Evolutionary conservation across 2,329 filamentous ascomycete species (phyloP).

Genomic region (Sphaerulina vaccinii): DNA sequence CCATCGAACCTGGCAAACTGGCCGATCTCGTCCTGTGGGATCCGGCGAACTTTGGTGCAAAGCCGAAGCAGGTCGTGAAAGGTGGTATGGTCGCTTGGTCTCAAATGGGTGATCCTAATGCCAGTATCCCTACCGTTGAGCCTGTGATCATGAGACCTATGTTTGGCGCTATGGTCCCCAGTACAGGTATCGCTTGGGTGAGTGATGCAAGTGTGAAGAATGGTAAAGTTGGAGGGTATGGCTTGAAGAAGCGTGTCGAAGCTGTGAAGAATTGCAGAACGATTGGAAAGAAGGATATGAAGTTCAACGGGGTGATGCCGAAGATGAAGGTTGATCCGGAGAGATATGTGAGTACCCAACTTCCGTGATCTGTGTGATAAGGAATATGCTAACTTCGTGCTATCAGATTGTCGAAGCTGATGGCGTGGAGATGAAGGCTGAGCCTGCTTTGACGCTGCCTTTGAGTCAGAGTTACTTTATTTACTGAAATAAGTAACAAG

Average conservation of each 20-base stretch:
- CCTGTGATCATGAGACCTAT: constrained; percentile 81
- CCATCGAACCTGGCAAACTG: constrained; percentile 82
- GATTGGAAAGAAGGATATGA: constrained; percentile 84
- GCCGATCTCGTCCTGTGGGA: constrained; percentile 89
- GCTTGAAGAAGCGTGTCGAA: constrained; percentile 75
- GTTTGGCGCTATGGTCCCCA: constrained; percentile 68
- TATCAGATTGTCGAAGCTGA: constrained; percentile 73
- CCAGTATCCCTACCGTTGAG: constrained; percentile 78
- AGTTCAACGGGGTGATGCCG: constrained; percentile 79
- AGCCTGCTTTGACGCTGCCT: constrained; percentile 68
- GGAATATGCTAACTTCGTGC: constrained; percentile 19
- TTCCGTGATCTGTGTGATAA: background rate
- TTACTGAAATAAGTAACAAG: constrained; percentile 40
- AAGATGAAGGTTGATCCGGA: constrained; percentile 91
- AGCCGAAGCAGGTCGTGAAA: constrained; percentile 80
- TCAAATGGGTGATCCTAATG: constrained; percentile 67
- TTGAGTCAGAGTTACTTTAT: constrained; percentile 76
- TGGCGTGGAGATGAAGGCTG: constrained; percentile 69
- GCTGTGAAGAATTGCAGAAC: constrained; percentile 72
- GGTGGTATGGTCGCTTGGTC: constrained; percentile 79
- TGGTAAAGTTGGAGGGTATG: constrained; percentile 69
- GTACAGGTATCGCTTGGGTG: constrained; percentile 75
- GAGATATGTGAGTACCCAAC: constrained; percentile 62
- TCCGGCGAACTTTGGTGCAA: constrained; percentile 80
- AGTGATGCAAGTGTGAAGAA: constrained; percentile 67